Conservation (phyloP, 345 rosid species). For the Carallia brachiata region DNA sequence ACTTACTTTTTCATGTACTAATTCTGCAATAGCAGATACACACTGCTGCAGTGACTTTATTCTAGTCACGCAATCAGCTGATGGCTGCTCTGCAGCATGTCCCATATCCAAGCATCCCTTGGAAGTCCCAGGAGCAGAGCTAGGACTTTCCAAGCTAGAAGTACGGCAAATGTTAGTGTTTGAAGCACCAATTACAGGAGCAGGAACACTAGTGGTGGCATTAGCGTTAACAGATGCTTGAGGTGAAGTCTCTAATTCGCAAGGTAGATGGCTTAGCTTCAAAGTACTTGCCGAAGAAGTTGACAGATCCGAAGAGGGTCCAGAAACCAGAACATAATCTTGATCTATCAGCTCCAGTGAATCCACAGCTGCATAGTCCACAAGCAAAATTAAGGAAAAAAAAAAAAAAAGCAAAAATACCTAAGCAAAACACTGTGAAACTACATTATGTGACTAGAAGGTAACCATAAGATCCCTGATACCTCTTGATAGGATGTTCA, state of each 20-base stretch:
- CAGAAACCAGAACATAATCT: constrained; percentile 84
- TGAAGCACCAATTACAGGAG: constrained; percentile 54
- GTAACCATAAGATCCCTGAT: constrained; percentile 19
- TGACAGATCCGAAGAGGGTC: constrained; percentile 69
- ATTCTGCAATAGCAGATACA: constrained; percentile 64
- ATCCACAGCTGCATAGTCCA: constrained; percentile 52
- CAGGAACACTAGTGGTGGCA: constrained; percentile 51
- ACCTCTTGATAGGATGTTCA: constrained; percentile 52
- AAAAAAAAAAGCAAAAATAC: neutral
- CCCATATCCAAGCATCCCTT: constrained; percentile 69
- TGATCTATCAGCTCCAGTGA: constrained; percentile 82
- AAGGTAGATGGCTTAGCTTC: constrained; percentile 49
- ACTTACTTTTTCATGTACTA: constrained; percentile 67
- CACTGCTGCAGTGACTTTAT: constrained; percentile 72
- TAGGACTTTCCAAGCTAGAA: constrained; percentile 66
- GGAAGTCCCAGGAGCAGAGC: constrained; percentile 73
- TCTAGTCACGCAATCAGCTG: constrained; percentile 63
- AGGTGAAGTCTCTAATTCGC: constrained; percentile 53
- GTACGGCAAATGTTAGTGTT: constrained; percentile 29
- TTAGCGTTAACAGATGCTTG: constrained; percentile 34
- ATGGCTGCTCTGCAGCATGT: constrained; percentile 75
- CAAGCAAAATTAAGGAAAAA: constrained; percentile 6
- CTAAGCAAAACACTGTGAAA: neutral
- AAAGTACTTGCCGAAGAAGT: constrained; percentile 55
- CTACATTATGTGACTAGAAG: constrained; percentile 9